Conservation (phyloP, 441 rosid genomes). For the Syzygium malaccense region DNA sequence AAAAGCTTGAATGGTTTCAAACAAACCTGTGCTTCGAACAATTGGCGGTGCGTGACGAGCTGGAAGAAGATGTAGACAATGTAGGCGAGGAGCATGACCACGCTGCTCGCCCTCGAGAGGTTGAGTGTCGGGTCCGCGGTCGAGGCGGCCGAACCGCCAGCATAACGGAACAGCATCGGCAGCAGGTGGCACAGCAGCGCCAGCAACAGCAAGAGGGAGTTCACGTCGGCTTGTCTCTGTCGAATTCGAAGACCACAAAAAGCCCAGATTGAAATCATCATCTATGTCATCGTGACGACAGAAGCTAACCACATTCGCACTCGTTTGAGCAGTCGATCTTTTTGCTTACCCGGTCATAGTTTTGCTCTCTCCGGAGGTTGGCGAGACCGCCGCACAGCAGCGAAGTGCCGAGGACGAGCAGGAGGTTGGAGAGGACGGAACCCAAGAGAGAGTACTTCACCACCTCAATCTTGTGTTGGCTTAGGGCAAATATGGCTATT, state of each 20-base stretch:
- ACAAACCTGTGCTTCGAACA: conserved; percentile 65
- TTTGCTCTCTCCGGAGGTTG: conserved; percentile 54
- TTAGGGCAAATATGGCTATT: conserved; percentile 74
- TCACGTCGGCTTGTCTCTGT: conserved; percentile 87
- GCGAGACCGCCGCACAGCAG: conserved; percentile 84
- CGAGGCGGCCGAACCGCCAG: conserved; percentile 11
- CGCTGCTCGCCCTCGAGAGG: conserved; percentile 70
- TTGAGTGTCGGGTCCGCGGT: conserved; percentile 31
- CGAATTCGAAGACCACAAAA: not conserved
- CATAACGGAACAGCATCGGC: conserved; percentile 52
- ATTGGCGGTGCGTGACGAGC: conserved; percentile 51
- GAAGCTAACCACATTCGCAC: not conserved
- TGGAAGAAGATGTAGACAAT: conserved; percentile 58
- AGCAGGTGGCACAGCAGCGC: conserved; percentile 62
- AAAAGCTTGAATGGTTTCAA: not conserved
- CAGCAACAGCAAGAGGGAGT: conserved; percentile 50
- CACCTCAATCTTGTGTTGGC: conserved; percentile 50
- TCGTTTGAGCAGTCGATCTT: not conserved
- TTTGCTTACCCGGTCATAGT: conserved; percentile 53
- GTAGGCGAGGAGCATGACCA: conserved; percentile 66
- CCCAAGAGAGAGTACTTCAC: conserved; percentile 89
- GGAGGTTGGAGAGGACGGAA: conserved; percentile 80
- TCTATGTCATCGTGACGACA: not conserved
- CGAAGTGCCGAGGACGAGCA: conserved; percentile 83
- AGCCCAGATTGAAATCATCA: not conserved